These are phyloP conservation scores for Rhodotorula taiwanensis DNA, from an alignment of 768 basidiomycete genomes.

Conservation along the genomic window DNA sequence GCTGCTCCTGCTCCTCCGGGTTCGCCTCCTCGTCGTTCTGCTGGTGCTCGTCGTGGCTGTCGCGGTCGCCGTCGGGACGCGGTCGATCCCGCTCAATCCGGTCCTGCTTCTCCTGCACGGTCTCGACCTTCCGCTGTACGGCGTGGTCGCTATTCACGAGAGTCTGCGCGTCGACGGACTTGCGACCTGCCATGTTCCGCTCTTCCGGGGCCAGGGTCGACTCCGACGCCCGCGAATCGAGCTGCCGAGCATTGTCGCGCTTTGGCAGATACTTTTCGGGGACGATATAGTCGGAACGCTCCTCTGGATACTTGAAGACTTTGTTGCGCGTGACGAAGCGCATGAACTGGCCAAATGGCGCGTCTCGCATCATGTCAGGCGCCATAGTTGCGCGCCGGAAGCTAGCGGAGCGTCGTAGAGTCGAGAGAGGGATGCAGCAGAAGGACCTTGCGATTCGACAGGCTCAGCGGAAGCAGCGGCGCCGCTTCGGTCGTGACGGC, in stretches of 20 bases:
- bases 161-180: slow-evolving; percentile 6
- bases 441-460: too few species aligned
- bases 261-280: slow-evolving; percentile 10
- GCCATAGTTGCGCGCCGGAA: too few species aligned
- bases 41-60: neutral
- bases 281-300: slow-evolving; percentile 13
- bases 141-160: slow-evolving; percentile 1
- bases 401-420: too few species aligned
- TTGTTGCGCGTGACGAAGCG: slow-evolving; percentile 27
- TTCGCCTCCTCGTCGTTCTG: neutral
- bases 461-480: too few species aligned
- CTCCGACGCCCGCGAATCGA: neutral
- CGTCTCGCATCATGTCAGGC: slow-evolving; percentile 34
- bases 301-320: slow-evolving; percentile 36
- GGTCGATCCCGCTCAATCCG: neutral
- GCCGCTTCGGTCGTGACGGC: too few species aligned
- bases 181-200: neutral
- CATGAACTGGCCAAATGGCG: slow-evolving; percentile 32
- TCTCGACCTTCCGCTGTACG: slow-evolving; percentile 1
- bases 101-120: slow-evolving; percentile 22
- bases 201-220: neutral
- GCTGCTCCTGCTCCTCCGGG: slow-evolving; percentile 5
- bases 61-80: slow-evolving; percentile 1
- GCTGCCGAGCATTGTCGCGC: neutral
- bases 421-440: too few species aligned